phyloP scores from a whole-genome alignment of 306 rosid species.

The Prunus mira region DNA sequence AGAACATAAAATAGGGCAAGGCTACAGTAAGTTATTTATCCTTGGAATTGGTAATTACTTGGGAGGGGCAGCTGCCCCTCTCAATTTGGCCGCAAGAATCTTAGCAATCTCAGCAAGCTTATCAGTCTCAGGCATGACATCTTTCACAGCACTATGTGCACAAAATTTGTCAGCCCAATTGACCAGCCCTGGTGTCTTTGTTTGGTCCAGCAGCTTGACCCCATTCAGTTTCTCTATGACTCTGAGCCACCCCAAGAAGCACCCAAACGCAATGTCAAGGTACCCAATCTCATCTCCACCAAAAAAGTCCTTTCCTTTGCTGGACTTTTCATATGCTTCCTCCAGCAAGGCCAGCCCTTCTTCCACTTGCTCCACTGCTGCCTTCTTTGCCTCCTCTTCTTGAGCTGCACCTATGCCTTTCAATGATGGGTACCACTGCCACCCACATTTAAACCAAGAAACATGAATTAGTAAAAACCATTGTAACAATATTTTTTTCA shows the following conservation, averaged over 20 bases:
- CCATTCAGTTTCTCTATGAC: constrained; percentile 31
- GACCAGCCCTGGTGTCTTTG: constrained; percentile 34
- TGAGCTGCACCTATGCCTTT: constrained; percentile 22
- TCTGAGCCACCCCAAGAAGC: constrained; percentile 47
- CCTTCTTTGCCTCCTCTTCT: constrained; percentile 44
- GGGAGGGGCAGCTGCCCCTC: constrained; percentile 7
- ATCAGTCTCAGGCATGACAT: constrained; percentile 39
- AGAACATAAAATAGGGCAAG: too few species aligned
- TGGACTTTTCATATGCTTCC: constrained; percentile 31
- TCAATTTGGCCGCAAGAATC: constrained; percentile 13
- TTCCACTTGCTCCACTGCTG: constrained; percentile 17
- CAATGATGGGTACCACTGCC: constrained; percentile 51
- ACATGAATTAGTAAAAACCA: background rate
- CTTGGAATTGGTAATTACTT: background rate
- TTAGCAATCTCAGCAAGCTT: constrained; percentile 51
- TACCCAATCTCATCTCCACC: constrained; percentile 52
- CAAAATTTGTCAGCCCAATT: constrained; percentile 44
- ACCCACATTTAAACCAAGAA: background rate
- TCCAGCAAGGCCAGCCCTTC: constrained; percentile 39
- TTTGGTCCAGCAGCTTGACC: constrained; percentile 34
- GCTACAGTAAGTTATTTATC: too few species aligned
- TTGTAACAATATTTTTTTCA: too few species aligned
- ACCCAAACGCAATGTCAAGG: constrained; percentile 58
- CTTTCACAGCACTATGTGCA: constrained; percentile 40
- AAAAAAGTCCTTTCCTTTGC: constrained; percentile 54